Evolutionary conservation across 164 flowering plant genomes (phyloP), one percentile per base, ranked within the genome.

Genomic region (Berberis thunbergii): DNA sequence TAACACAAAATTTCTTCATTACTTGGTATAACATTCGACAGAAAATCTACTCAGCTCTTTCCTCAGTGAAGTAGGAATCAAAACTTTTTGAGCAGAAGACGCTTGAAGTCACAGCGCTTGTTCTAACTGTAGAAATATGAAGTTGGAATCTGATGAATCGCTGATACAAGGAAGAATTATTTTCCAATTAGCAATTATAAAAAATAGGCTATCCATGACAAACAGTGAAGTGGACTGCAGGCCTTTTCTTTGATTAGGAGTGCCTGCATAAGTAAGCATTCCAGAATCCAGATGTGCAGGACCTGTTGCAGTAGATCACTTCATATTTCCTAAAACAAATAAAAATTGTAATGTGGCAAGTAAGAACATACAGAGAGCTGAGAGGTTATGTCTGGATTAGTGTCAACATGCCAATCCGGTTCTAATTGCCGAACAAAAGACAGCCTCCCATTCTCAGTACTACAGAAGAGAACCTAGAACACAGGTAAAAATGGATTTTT

Each of bases 321-420:
- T 52, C 13, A 52, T 7, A 52, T 12, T 52, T 52, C 13, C 60
- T 55, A 38, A 49, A 62, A 26, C 26, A 48, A 57, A 7, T 3
- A 53, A 54, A n/a, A 3, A 59, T 8, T 10, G 8, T 46, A 1
- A n/a, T 2, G 56, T 49, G 7, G 45, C 2, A 40, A 11, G 7
- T 12, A 38, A 65, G 60, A 60, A 12, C 70, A 58, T 63, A 69
- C 73, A 43, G 66, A 57, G 26, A 72, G 69, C 65, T 69, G 75
- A 46, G 73, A 66, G 49, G 66, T 48, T 40, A 72, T 72, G 40
- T 75, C 75, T 45, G 60, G 60, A 61, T 70, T 75, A 60, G 69
- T 69, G 64, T 75, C 78, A 48, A 75, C 70, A 60, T 75, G 78
- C 78, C 75, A 75, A 26, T 75, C 78, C 11, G 78, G 70, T 57